phyloP scores from a whole-genome alignment of 2,329 filamentous ascomycete species.

The Penicillium rolfsii region DNA sequence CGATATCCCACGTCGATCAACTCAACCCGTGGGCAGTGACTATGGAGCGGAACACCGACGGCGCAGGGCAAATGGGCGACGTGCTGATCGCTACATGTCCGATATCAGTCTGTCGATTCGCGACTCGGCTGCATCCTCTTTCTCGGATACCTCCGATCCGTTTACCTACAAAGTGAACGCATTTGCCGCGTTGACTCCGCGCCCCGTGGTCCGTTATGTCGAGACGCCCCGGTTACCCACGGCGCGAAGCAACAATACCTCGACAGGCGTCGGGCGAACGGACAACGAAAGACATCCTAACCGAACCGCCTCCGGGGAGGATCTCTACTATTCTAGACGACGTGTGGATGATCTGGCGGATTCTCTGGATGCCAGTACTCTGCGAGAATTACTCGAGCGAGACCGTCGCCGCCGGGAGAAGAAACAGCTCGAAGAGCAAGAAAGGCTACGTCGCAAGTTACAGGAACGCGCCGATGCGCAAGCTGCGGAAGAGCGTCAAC shows the following conservation, averaged over 20 bases:
- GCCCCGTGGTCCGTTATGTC: slow-evolving; percentile 78
- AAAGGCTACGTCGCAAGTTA: slow-evolving; percentile 57
- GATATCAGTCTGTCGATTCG: slow-evolving; percentile 75
- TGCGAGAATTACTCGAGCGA: slow-evolving; percentile 87
- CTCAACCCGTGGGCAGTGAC: slow-evolving; percentile 59
- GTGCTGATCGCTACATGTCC: slow-evolving; percentile 66
- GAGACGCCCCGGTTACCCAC: slow-evolving; percentile 63
- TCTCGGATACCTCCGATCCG: slow-evolving; percentile 74
- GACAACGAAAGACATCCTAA: slow-evolving; percentile 55
- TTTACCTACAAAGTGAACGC: slow-evolving; percentile 79
- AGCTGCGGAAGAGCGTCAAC: slow-evolving; percentile 31
- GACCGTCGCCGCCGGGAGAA: slow-evolving; percentile 79
- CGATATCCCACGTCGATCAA: slow-evolving; percentile 64
- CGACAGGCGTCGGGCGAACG: slow-evolving; percentile 49
- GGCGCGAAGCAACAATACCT: slow-evolving; percentile 51
- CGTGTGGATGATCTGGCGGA: slow-evolving; percentile 74
- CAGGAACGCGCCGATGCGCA: slow-evolving; percentile 57
- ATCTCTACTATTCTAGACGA: slow-evolving; percentile 60
- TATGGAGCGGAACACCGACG: slow-evolving; percentile 55
- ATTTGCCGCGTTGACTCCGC: slow-evolving; percentile 79
- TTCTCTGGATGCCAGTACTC: slow-evolving; percentile 77
- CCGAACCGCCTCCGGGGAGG: slow-evolving; percentile 64
- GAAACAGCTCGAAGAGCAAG: slow-evolving; percentile 71
- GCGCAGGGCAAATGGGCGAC: slow-evolving; percentile 58
- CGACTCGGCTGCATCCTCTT: slow-evolving; percentile 74